Base-by-base conservation (phyloP, 148 eudicot species). In the Nepenthes mirabilis region DNA sequence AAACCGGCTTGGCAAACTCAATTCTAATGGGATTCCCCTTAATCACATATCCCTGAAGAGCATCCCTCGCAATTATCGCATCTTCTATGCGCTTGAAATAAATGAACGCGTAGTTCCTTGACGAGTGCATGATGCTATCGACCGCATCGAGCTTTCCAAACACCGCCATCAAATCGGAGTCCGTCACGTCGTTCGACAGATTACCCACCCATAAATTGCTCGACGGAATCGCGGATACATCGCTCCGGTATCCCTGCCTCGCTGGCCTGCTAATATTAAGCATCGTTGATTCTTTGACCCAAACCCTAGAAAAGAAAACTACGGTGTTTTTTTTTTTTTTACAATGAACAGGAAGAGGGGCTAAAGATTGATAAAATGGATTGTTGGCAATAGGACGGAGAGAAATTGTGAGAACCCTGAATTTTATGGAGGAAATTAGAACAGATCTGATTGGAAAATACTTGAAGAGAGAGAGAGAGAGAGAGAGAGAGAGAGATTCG, bases 1-100 rank as follows among this genome's bases (percentile, higher is more conserved):
- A 72, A 77, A 91, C 97, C 88, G 85, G 87, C 75, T 77, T 88
- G 23, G 96, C 90, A 73, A 91, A 91, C 67, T 91, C 86, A 61
- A 91, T 91, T 69, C 75, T 85, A 55, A 91, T 43, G 0, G 82
- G 50, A 51, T 58, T 71, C 2, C 88, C 88, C 47, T 66, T 80
- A 48, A 91, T 37, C 45, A 62, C 6, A 61, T 65, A 68, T 11
- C 96, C 94, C n/a, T 76, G 83, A 11, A 91, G 86, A 11, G 76
- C 67, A 0, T 70, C 58, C 45, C 70, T 76, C 1, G 97, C 97
- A 2, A 74, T 43, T 45, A 58, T 66, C 1, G 97, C 95, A 36
- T 75, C 82, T 6, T 85, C 83, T 0, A 70, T 58, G 1, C 74
- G 75, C 66, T 72, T 81, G 47, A 55, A 85, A 54, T 91, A 75